Base-by-base conservation (phyloP, 2,329 filamentous ascomycete genomes). In the Aspergillus fumigatiaffinis region DNA sequence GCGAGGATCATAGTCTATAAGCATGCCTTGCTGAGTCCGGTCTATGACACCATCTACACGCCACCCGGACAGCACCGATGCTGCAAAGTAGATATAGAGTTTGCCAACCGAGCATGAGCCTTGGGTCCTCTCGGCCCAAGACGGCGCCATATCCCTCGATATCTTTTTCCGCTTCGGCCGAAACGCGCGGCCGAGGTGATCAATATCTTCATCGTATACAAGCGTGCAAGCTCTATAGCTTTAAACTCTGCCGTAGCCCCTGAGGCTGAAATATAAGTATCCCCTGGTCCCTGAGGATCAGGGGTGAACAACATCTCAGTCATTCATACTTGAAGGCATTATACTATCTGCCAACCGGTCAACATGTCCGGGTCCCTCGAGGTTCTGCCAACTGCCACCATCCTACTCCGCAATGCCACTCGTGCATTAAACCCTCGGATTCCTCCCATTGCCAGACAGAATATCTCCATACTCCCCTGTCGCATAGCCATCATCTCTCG, bases 401-500 rank as follows among this genome's bases (percentile, higher is more conserved):
- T 42, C 28, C 28, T 55, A 17, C 44, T 58, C 50, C 55, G 56
- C 7, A 56, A 57, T 38, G 44, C 57, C 35, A 41, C 60, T 12
- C 61, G 54, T 52, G 48, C 54, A 17, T 35, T 35, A 17, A 63
- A 59, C 59, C 52, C 52, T 6, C 62, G 62, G 7, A 53, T 65
- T 28, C 63, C 62, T 10, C 59, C 63, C 1, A 63, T 61, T 10
- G 60, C 57, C 1, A 56, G 51, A n/a, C 60, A 54, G 29, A 58
- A 50, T 14, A 26, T 44, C 20, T 56, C 53, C 5, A 52, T 57
- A 10, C 32, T 56, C 10, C 50, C 58, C 20, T 51, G 53, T 14
- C 58, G 50, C 28, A 61, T 66, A 21, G 63, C 56, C 20, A 29
- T 50, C 7, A 50, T 67, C 28, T 67, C 65, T 3, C 58, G 59